These are phyloP conservation scores for Rhodotorula graminis DNA, from an alignment of 768 basidiomycete species.

Conservation along the genomic window DNA sequence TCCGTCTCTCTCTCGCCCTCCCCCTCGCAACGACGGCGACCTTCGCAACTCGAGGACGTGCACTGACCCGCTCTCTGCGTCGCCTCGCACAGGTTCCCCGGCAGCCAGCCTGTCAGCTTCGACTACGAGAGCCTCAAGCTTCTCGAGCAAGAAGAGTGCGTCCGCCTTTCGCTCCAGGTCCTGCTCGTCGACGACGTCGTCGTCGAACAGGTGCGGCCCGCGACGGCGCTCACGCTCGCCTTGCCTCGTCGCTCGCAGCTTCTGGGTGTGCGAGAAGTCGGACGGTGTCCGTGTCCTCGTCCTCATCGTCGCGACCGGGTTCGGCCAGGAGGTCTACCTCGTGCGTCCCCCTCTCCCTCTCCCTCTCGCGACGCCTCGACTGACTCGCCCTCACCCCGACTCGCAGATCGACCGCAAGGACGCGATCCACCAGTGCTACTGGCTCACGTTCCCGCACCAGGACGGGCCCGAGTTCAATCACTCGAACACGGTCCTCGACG, in stretches of 20 bases:
- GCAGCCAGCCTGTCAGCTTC: constrained; percentile 94
- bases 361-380: not conserved
- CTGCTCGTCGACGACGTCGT: not conserved
- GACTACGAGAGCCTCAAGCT: constrained; percentile 62
- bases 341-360: constrained; percentile 52
- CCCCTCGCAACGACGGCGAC: too few relatives aligned
- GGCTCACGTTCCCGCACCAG: constrained; percentile 85
- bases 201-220: not conserved
- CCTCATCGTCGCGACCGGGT: constrained; percentile 59
- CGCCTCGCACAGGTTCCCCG: constrained; percentile 66
- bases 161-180: not conserved
- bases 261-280: constrained; percentile 99
- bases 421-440: constrained; percentile 65
- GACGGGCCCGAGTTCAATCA: constrained; percentile 65
- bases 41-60: not conserved
- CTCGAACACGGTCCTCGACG: constrained; percentile 78
- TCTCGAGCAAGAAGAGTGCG: constrained; percentile 76
- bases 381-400: not conserved
- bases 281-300: constrained; percentile 90
- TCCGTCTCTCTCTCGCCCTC: not conserved
- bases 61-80: not conserved
- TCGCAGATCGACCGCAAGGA: constrained; percentile 91
- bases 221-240: not conserved
- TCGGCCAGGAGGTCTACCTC: constrained; percentile 61
- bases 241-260: constrained; percentile 53